Evolutionary conservation across 192 early-diverging fungal genomes (phyloP), one percentile per base, ranked within the genome.

Genomic region (Coemansia sp.): DNA sequence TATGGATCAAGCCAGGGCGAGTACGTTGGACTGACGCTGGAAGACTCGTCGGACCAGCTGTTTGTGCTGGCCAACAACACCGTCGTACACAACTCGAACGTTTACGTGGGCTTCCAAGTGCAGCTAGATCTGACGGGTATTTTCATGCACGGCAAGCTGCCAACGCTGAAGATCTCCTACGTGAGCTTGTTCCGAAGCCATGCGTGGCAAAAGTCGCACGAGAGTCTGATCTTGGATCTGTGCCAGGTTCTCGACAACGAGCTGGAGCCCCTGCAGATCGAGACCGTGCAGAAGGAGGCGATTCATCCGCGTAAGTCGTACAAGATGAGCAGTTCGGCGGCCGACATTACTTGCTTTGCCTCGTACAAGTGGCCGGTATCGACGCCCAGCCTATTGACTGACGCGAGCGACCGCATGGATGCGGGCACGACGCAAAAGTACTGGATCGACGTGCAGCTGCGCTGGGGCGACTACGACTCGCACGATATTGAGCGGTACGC

Each of bases 71-170:
- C 79, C 36, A 78, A 85, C 68, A 33, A 43, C 63, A 66, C 77
- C 8, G 68, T 80, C 13, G 75, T 79, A 36, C 84, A 86, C 73
- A 86, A 86, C 79, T 92, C 94, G 33, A 97, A 99, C 79, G 97
- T 99, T n/a, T 99, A 99, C 75, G 95, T 99, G 61, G 97, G 97
- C 85, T 99, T 99, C 95, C 95, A 98, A 83, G 96, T 98, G 69
- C 97, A 99, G 85, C 87, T 99, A 46, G 97, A 99, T 89, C 87
- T 99, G 79, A 99, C 97, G 8, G 97, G 97, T 80, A 99, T 99
- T 57, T 99, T 98, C 75, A 99, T 99, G 97, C 96, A 99, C 85
- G 97, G 97, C 71, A 99, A 99, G 85, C 96, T 99, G 72, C 97
- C 97, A 16, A 99, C 97, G 2, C 88, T 99, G 8, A 99, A 99